Evolutionary conservation across 495 filamentous ascomycete species (phyloP).

Genomic region (Lophiostoma macrostomum): DNA sequence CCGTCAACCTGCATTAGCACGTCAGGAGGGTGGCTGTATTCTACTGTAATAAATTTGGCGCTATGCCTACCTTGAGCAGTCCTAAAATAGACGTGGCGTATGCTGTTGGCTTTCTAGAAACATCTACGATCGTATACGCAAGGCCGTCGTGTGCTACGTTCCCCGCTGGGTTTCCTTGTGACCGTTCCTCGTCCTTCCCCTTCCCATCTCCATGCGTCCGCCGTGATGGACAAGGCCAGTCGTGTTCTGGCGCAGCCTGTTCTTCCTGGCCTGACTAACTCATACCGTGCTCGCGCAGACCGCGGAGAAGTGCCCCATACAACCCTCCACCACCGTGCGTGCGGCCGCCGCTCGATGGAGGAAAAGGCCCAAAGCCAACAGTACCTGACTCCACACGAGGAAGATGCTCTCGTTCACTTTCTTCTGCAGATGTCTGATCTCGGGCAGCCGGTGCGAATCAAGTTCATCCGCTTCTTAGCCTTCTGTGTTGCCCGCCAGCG

Average conservation of each 20-base stretch:
- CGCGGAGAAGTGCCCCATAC: constrained; percentile 1
- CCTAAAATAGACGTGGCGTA: not conserved
- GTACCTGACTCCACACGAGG: constrained; percentile 28
- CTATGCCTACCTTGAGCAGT: not conserved
- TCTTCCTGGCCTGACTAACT: not conserved
- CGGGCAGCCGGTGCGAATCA: constrained; percentile 38
- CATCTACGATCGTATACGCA: no score
- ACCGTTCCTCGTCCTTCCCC: not conserved
- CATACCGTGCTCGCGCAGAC: constrained; percentile 4
- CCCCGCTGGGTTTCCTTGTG: not conserved
- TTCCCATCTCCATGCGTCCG: not conserved
- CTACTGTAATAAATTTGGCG: not conserved
- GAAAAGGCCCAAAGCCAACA: constrained; percentile 12
- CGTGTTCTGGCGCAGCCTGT: constrained; percentile 4
- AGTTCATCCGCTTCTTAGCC: constrained; percentile 27
- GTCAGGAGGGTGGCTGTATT: not conserved
- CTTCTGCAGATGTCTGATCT: constrained; percentile 36
- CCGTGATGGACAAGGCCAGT: constrained; percentile 13
- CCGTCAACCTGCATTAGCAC: no score
- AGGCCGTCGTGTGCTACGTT: no score
- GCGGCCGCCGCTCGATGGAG: constrained; percentile 8
- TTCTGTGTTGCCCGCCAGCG: constrained; percentile 16
- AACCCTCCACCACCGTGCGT: constrained; percentile 10
- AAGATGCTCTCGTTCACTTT: constrained; percentile 37
- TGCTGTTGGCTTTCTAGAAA: no score